Percentiles rank a stretch among this genome's conserved stretches.
Conservation (phyloP, 2,329 filamentous ascomycete species). For the Teratosphaeria pseudoeucalypti region DNA sequence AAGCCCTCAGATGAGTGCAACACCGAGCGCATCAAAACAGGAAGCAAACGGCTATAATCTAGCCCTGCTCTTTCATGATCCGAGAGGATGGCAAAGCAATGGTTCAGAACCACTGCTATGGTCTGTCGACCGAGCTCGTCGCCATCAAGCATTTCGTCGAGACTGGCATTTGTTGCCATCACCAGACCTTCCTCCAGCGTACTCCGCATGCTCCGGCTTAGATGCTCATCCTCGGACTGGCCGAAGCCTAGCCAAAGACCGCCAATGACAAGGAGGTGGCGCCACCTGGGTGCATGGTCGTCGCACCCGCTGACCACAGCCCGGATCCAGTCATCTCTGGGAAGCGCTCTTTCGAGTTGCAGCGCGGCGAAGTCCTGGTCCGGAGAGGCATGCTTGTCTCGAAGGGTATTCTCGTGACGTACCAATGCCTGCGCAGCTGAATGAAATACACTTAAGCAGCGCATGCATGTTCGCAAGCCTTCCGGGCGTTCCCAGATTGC, state of each 20-base stretch:
- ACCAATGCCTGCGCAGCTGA: conserved; percentile 50
- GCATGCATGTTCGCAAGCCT: conserved; percentile 52
- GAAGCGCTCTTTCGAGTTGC: conserved; percentile 22
- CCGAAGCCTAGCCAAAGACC: conserved; percentile 72
- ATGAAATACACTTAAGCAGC: conserved; percentile 62
- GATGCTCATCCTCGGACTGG: conserved; percentile 49
- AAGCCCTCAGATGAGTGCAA: conserved; percentile 64
- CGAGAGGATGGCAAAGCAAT: conserved; percentile 63
- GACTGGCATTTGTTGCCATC: conserved; percentile 63
- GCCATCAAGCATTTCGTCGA: conserved; percentile 46
- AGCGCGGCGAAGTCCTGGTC: conserved; percentile 17
- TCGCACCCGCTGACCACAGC: conserved; percentile 51
- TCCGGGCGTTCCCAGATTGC: conserved; percentile 58
- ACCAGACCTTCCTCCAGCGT: conserved; percentile 66
- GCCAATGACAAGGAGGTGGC: conserved; percentile 69
- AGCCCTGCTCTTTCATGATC: conserved; percentile 48
- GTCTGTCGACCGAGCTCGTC: conserved; percentile 38
- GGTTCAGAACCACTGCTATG: conserved; percentile 63
- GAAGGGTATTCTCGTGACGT: conserved; percentile 35
- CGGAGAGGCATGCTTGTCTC: conserved; percentile 9
- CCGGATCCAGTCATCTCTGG: conserved; percentile 47
- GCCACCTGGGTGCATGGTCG: conserved; percentile 59
- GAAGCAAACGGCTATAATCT: conserved; percentile 59
- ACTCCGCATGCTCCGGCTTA: conserved; percentile 53
- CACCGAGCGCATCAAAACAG: conserved; percentile 56